These are phyloP conservation scores for Somion occarium DNA, from an alignment of 1,284 basidiomycete genomes.

Conservation along the genomic window DNA sequence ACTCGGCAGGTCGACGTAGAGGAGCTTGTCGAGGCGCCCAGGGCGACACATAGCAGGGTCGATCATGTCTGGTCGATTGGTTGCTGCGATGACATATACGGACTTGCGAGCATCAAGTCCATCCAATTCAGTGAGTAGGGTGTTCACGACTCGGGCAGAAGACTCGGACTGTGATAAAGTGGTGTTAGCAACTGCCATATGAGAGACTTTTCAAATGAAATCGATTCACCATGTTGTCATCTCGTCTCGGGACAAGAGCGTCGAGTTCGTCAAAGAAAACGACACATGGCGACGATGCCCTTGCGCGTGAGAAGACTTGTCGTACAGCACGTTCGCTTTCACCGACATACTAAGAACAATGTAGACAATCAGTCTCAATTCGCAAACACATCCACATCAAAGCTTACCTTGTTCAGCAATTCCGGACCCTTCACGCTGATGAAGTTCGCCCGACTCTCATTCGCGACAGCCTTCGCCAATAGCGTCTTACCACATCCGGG, in stretches of 20 bases:
- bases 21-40: conserved; percentile 91
- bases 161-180: conserved; percentile 80
- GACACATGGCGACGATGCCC: conserved; percentile 85
- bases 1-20: conserved; percentile 92
- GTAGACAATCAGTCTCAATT: background rate
- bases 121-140: conserved; percentile 93
- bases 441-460: conserved; percentile 92
- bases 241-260: conserved; percentile 90
- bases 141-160: conserved; percentile 96
- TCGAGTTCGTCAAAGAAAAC: conserved; percentile 98
- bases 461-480: conserved; percentile 95
- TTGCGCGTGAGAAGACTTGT: conserved; percentile 87
- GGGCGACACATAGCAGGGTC: conserved; percentile 98
- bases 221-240: conserved; percentile 76
- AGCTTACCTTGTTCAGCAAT: conserved; percentile 84
- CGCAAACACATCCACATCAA: conserved; percentile 1
- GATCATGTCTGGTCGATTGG: conserved; percentile 98
- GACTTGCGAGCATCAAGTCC: conserved; percentile 87
- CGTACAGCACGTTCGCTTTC: conserved; percentile 95
- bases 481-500: conserved; percentile 97
- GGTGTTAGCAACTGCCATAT: no score
- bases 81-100: conserved; percentile 96
- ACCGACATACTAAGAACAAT: conserved; percentile 78
- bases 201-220: background rate
- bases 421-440: conserved; percentile 98